Evolutionary conservation across 1,284 basidiomycete genomes (phyloP).

Genomic region (Fistulinella cinereoalba): DNA sequence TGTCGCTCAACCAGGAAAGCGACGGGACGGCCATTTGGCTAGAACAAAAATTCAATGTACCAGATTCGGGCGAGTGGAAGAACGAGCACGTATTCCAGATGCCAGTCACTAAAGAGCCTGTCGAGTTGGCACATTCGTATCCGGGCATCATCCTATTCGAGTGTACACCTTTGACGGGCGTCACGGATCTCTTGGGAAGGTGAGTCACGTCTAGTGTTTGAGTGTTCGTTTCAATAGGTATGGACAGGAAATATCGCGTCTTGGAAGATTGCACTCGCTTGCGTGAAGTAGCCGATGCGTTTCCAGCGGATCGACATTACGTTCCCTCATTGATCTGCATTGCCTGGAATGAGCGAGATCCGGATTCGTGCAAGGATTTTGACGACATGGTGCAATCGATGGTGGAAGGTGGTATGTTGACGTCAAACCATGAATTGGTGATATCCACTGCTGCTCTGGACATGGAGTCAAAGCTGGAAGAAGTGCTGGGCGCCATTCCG

Average conservation of each 20-base stretch:
- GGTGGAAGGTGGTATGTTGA: conserved; percentile 42
- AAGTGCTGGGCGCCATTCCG: conserved; percentile 39
- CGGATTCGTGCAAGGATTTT: conserved; percentile 42
- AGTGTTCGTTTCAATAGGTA: neutral
- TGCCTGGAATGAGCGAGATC: conserved; percentile 51
- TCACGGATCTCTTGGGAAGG: conserved; percentile 64
- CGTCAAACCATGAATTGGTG: conserved; percentile 42
- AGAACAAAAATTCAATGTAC: conserved; percentile 67
- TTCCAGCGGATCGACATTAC: conserved; percentile 55
- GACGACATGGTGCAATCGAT: conserved; percentile 50
- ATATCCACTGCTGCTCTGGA: conserved; percentile 52
- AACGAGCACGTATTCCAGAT: conserved; percentile 59
- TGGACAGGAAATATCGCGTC: conserved; percentile 62
- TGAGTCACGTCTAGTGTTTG: conserved; percentile 20
- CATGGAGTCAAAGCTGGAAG: conserved; percentile 51
- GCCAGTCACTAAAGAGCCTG: conserved; percentile 26
- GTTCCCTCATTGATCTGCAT: conserved; percentile 57
- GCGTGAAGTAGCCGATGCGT: conserved; percentile 53
- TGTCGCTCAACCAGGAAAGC: conserved; percentile 67
- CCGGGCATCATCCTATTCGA: conserved; percentile 73
- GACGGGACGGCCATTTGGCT: conserved; percentile 77
- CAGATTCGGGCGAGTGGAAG: conserved; percentile 57
- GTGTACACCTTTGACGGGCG: conserved; percentile 59
- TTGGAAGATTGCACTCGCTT: conserved; percentile 70
- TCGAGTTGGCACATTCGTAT: conserved; percentile 24